phyloP scores from a whole-genome alignment of 345 rosid genomes.

The Gossypium mustelinum region DNA sequence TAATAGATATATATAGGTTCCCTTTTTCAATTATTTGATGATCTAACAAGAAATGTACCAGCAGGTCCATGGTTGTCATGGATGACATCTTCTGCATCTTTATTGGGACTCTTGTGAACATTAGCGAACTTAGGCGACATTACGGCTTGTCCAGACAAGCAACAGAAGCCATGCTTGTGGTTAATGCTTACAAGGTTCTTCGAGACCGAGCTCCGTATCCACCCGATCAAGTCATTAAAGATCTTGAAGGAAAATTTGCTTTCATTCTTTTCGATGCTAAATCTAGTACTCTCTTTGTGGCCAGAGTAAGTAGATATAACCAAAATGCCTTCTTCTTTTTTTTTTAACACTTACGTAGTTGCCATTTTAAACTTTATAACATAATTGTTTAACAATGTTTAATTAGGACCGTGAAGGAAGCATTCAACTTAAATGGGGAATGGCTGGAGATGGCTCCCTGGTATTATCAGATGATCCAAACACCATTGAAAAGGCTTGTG shows the following conservation, averaged over 20 bases:
- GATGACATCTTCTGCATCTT: slow-evolving; percentile 66
- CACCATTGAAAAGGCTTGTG: slow-evolving; percentile 48
- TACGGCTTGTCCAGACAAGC: slow-evolving; percentile 52
- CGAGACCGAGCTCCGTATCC: slow-evolving; percentile 85
- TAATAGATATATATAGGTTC: neutral
- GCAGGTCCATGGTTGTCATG: slow-evolving; percentile 39
- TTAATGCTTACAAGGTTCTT: slow-evolving; percentile 56
- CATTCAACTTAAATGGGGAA: slow-evolving; percentile 45
- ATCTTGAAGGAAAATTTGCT: slow-evolving; percentile 63
- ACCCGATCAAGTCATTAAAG: slow-evolving; percentile 70
- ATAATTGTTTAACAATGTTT: neutral
- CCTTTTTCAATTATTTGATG: neutral
- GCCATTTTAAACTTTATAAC: neutral
- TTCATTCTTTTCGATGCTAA: slow-evolving; percentile 54
- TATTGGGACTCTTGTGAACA: slow-evolving; percentile 56
- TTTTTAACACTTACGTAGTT: neutral
- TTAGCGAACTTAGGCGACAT: slow-evolving; percentile 47
- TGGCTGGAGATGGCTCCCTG: slow-evolving; percentile 45
- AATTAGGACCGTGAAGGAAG: slow-evolving; percentile 38
- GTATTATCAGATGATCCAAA: slow-evolving; percentile 45
- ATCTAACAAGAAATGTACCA: neutral
- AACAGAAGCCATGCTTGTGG: slow-evolving; percentile 54
- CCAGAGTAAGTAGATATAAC: slow-evolving; percentile 36
- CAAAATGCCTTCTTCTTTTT: neutral
- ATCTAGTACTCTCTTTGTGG: slow-evolving; percentile 46